Base-by-base conservation (phyloP, 2,329 filamentous ascomycete species). In the Hirsutella rhossiliensis region DNA sequence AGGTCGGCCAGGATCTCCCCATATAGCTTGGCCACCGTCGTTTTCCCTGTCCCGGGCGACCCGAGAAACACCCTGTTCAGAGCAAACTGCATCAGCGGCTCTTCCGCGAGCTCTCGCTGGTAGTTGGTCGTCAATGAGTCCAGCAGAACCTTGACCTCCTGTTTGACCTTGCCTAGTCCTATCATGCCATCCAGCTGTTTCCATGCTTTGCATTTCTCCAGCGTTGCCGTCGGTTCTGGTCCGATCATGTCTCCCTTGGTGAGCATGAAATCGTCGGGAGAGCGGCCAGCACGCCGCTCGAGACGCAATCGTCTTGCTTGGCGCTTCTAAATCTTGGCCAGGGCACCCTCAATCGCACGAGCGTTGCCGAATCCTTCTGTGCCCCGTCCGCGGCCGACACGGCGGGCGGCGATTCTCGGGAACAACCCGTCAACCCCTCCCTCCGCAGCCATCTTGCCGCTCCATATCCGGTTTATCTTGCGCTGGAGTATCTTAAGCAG, bases 31-130 rank as follows among this genome's bases (percentile, higher is more conserved):
- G 82, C 85, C 0, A 89, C 78, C 0, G 81, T 80, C 0, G 84
- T 88, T 52, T 88, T 89, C 0, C 84, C 84, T 0, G 84, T 89
- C 0, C 85, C 84, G 0, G 85, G 84, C 2, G 70, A 74, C 0
- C 84, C 84, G 0, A 87, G 55, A 44, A 89, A 86, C 2, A 87
- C 75, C 8, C 72, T 68, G 56, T 87, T 88, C 0, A 87, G 65
- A 0, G 71, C 76, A 42, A 77, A 78, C 43, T 80, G 62, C 0
- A 87, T 62, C 0, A 70, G 56, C 0, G 72, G 68, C 54, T 81
- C 63, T 51, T 87, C 82, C 0, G 64, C 52, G 0, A 88, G 60
- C 53, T 88, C 84, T 0, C 81, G 66, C 4, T 71, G 50, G 46
- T 85, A 87, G 54, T 88, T 88, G 2, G 66, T 64, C 43, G 72